phyloP scores from a whole-genome alignment of 208 protist species.

The Vickermania ingenoplastis region DNA sequence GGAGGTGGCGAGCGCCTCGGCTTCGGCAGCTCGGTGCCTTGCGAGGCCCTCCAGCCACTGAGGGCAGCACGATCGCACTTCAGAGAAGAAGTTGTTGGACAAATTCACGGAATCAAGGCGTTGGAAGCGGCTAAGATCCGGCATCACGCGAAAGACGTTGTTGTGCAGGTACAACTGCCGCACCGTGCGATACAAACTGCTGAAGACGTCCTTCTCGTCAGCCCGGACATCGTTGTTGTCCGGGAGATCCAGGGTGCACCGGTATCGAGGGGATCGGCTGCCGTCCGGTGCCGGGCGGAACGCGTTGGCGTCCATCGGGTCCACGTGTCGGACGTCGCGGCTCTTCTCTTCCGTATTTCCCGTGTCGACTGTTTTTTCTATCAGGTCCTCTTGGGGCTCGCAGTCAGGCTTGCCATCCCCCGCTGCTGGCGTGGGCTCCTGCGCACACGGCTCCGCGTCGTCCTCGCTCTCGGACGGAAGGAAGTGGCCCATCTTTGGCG shows the following conservation, averaged over 20 bases:
- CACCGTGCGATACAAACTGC: conserved; percentile 74
- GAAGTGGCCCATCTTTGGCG: conserved; percentile 12
- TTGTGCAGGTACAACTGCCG: conserved; percentile 91
- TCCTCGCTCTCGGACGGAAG: neutral
- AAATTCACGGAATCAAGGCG: conserved; percentile 87
- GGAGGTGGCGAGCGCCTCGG: conserved; percentile 16
- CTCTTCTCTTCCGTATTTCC: neutral
- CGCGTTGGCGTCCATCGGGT: conserved; percentile 9
- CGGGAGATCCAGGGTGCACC: conserved; percentile 6
- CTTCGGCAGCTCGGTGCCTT: neutral
- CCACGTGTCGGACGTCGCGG: conserved; percentile 10
- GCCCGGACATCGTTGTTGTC: conserved; percentile 6
- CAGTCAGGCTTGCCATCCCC: no score
- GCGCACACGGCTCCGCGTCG: neutral
- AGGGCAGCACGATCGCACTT: conserved; percentile 41
- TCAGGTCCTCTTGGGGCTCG: conserved; percentile 5
- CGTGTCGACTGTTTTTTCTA: neutral
- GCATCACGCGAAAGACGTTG: conserved; percentile 83
- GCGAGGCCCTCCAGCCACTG: conserved; percentile 18
- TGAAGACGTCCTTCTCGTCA: conserved; percentile 56
- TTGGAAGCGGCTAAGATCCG: conserved; percentile 73
- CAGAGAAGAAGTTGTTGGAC: conserved; percentile 77
- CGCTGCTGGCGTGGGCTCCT: neutral
- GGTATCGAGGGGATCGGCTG: neutral
- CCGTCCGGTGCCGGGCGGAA: neutral